Conservation (phyloP, 2,329 filamentous ascomycete genomes). For the Didymella exigua region DNA sequence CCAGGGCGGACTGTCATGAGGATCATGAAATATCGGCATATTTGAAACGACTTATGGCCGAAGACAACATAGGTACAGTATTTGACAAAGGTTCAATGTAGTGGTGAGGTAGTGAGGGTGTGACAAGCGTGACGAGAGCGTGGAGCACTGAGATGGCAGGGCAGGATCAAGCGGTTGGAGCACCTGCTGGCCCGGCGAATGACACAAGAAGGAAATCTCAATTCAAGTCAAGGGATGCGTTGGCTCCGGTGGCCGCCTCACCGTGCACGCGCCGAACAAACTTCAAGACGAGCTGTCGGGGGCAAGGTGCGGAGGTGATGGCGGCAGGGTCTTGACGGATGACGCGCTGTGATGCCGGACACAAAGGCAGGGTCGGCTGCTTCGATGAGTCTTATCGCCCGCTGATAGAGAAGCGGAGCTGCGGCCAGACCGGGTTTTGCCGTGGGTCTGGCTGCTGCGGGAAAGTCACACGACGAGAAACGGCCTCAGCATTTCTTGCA, state of each 20-base stretch:
- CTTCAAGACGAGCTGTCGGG: conserved; percentile 25
- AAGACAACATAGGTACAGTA: conserved; percentile 34
- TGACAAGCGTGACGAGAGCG: conserved; percentile 18
- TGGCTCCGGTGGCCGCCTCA: conserved; percentile 43
- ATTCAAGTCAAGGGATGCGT: conserved; percentile 35
- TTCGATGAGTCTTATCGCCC: conserved; percentile 27
- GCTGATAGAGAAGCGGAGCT: conserved; percentile 31
- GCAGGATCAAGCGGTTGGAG: conserved; percentile 38
- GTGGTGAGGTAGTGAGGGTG: conserved; percentile 3
- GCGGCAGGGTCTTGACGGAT: conserved; percentile 30
- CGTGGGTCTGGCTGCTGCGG: conserved; percentile 19
- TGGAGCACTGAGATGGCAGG: conserved; percentile 31
- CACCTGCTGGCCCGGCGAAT: conserved; percentile 40
- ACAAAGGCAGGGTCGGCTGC: conserved; percentile 30
- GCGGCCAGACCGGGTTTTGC: conserved; percentile 22
- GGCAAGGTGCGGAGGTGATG: conserved; percentile 30
- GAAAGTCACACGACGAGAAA: conserved; percentile 35
- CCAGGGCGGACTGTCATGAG: conserved; percentile 34
- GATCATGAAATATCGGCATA: conserved; percentile 51
- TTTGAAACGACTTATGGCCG: conserved; percentile 23
- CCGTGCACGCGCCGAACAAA: conserved; percentile 22
- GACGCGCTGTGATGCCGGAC: conserved; percentile 35
- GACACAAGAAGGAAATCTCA: conserved; percentile 37
- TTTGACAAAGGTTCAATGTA: not conserved
- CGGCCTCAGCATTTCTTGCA: conserved; percentile 1